These are phyloP conservation scores for Aristolochia fimbriata DNA, from an alignment of 164 flowering plant genomes.

Conservation along the genomic window DNA sequence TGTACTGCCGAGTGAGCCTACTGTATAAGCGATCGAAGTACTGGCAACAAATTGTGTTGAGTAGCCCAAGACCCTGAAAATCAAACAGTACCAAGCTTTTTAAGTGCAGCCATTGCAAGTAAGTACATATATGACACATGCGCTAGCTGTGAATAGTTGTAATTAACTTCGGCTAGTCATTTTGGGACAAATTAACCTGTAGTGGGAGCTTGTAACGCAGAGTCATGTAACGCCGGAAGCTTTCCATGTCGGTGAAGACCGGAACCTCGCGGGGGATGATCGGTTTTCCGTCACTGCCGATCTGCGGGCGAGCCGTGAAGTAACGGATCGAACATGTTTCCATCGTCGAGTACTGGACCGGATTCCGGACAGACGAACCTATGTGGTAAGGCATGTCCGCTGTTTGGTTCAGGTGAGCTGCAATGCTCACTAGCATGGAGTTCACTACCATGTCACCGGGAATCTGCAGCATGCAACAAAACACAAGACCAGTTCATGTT, in stretches of 20 bases:
- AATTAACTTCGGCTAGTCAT: background rate
- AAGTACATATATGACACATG: too few species aligned
- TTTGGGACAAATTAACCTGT: constrained; percentile 35
- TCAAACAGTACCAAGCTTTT: background rate
- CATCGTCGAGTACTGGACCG: constrained; percentile 11
- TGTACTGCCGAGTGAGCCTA: constrained; percentile 31
- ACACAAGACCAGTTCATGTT: too few species aligned
- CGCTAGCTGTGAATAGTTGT: too few species aligned
- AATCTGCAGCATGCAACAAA: constrained; percentile 28
- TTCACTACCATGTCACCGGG: constrained; percentile 93
- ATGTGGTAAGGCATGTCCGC: constrained; percentile 38
- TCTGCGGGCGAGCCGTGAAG: constrained; percentile 43
- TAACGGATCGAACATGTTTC: constrained; percentile 18
- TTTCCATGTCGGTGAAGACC: constrained; percentile 20
- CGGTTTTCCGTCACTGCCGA: constrained; percentile 33
- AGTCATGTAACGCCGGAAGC: constrained; percentile 42
- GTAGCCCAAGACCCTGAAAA: constrained; percentile 27
- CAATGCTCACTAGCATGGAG: constrained; percentile 51
- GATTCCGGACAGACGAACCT: constrained; percentile 49
- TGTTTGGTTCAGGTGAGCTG: constrained; percentile 28
- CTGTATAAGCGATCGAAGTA: constrained; percentile 13
- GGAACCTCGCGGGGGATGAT: constrained; percentile 26
- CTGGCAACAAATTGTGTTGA: constrained; percentile 30
- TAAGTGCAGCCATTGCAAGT: too few species aligned
- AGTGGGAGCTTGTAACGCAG: constrained; percentile 33